phyloP scores from a whole-genome alignment of 1,139 yeast species.

The Kodamaea suecica region DNA sequence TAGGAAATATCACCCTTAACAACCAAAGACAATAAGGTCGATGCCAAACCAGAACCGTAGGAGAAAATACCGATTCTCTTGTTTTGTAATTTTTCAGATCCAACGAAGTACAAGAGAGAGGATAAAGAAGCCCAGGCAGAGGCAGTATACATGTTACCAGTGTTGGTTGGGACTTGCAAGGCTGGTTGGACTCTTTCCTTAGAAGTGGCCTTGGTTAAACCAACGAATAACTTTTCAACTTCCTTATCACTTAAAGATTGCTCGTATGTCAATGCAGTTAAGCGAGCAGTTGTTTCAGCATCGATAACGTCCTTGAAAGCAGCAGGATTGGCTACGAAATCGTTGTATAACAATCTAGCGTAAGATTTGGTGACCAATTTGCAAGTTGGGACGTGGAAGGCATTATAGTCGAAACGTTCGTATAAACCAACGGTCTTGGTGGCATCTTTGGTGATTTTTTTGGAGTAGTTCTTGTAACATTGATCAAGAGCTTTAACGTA shows the following conservation, averaged over 20 bases:
- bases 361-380: slow-evolving; percentile 90
- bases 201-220: slow-evolving; percentile 68
- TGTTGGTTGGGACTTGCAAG: slow-evolving; percentile 85
- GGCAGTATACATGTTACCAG: slow-evolving; percentile 98
- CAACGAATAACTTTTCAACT: slow-evolving; percentile 82
- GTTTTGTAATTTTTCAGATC: slow-evolving; percentile 67
- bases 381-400: slow-evolving; percentile 98
- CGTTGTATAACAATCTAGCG: slow-evolving; percentile 90
- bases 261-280: slow-evolving; percentile 68
- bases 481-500: slow-evolving; percentile 91
- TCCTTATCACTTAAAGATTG: slow-evolving; percentile 74
- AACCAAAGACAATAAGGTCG: slow-evolving; percentile 77
- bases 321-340: slow-evolving; percentile 67
- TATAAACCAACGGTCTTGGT: slow-evolving; percentile 58
- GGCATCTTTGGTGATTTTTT: slow-evolving; percentile 63
- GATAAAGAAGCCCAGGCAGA: slow-evolving; percentile 86
- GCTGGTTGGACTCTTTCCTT: slow-evolving; percentile 77
- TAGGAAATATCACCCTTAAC: slow-evolving; percentile 78
- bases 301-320: slow-evolving; percentile 49
- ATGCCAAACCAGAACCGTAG: slow-evolving; percentile 97
- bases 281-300: slow-evolving; percentile 53
- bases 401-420: slow-evolving; percentile 84
- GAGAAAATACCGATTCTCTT: slow-evolving; percentile 93
- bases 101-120: slow-evolving; percentile 74
- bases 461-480: slow-evolving; percentile 79